A percentile compares a stretch with the other conserved stretches of the same genome.
These are phyloP conservation scores for Mucor ambiguus DNA, from an alignment of 371 early-diverging fungal genomes.

Conservation along the genomic window DNA sequence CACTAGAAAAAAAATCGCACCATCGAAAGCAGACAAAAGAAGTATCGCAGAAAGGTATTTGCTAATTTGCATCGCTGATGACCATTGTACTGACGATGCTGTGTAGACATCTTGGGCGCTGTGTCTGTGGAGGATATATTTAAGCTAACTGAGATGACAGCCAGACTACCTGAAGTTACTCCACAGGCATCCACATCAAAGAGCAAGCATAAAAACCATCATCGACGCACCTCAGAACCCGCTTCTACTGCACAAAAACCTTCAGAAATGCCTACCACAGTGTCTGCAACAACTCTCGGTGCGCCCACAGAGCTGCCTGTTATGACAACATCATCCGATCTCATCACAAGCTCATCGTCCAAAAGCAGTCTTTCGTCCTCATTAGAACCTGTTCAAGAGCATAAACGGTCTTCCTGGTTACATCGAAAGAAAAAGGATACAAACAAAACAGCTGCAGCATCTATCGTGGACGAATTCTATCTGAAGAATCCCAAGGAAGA, in stretches of 20 bases:
- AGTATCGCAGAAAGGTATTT: slow-evolving; percentile 21
- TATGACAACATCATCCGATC: background rate
- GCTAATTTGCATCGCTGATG: background rate
- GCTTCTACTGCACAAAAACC: background rate
- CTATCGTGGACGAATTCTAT: slow-evolving; percentile 15
- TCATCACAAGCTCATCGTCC: background rate
- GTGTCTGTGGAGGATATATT: slow-evolving; percentile 50
- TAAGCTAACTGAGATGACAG: slow-evolving; percentile 40
- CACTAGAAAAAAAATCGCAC: slow-evolving; percentile 18
- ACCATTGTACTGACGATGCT: background rate
- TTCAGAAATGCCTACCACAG: background rate
- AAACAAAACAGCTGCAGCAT: slow-evolving; percentile 5
- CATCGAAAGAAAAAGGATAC: slow-evolving; percentile 1
- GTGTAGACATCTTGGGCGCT: slow-evolving; percentile 34
- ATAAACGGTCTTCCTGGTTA: background rate
- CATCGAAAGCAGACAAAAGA: slow-evolving; percentile 2
- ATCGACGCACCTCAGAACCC: slow-evolving; percentile 1
- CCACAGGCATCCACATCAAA: slow-evolving; percentile 7
- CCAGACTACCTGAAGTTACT: slow-evolving; percentile 23
- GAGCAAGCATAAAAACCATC: slow-evolving; percentile 2
- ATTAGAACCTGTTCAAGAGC: background rate
- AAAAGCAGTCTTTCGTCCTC: background rate
- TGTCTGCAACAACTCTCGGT: background rate
- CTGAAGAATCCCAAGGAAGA: slow-evolving; percentile 7
- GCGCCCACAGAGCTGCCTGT: background rate